Conservation (phyloP, 768 basidiomycete genomes). For the Pisolithus sp. region DNA sequence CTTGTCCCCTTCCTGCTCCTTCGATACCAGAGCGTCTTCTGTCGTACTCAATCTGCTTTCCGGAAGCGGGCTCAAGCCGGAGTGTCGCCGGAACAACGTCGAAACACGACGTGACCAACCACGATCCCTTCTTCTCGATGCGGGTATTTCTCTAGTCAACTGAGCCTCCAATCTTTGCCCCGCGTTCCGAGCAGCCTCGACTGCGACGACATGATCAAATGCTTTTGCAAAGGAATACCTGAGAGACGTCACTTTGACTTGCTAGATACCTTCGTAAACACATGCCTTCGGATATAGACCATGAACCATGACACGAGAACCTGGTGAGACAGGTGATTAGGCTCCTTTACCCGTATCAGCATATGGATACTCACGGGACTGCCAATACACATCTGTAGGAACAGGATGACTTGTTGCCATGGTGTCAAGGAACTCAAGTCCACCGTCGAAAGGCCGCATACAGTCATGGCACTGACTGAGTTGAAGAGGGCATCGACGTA, state of each 20-base stretch:
- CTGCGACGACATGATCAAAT: constrained; percentile 53
- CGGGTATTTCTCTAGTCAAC: constrained; percentile 16
- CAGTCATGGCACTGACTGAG: constrained; percentile 71
- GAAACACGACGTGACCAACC: constrained; percentile 24
- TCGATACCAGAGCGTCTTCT: constrained; percentile 9
- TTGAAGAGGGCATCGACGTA: constrained; percentile 78
- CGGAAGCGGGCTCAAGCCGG: constrained; percentile 16
- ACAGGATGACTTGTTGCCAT: constrained; percentile 66
- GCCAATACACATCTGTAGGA: constrained; percentile 74
- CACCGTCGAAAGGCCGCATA: constrained; percentile 69
- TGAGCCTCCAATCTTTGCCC: constrained; percentile 9
- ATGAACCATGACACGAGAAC: constrained; percentile 79
- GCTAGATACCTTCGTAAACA: neutral
- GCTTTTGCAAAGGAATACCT: constrained; percentile 69
- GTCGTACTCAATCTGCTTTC: constrained; percentile 14
- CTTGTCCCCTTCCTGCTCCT: constrained; percentile 20
- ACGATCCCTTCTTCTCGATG: constrained; percentile 8
- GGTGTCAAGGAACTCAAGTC: constrained; percentile 62
- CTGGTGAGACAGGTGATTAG: constrained; percentile 27
- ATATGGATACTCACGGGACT: constrained; percentile 52
- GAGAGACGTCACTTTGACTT: constrained; percentile 2
- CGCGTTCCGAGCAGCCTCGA: constrained; percentile 28
- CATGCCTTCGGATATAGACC: constrained; percentile 69
- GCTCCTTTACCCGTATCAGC: neutral
- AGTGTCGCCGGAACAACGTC: constrained; percentile 24